Conservation (phyloP, 352 stramenopile genomes). For the Hyaloperonospora brassicae region DNA sequence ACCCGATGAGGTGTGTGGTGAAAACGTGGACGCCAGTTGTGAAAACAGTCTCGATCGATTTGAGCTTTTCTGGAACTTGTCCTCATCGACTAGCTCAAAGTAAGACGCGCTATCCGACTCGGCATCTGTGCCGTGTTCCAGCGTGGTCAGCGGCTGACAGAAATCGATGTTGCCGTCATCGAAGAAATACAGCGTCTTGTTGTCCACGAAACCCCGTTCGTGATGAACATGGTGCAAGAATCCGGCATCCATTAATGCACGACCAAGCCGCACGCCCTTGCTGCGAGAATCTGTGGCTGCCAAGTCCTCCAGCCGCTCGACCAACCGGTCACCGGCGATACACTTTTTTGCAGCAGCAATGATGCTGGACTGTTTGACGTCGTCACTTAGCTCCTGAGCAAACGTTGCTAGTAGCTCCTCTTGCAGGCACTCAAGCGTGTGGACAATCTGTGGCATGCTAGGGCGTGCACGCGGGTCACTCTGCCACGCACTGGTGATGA, state of each 20-base stretch:
- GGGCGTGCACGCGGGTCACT: constrained; percentile 40
- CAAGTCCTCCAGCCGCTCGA: constrained; percentile 34
- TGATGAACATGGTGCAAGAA: constrained; percentile 49
- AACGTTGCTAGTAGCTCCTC: constrained; percentile 47
- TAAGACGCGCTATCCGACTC: constrained; percentile 24
- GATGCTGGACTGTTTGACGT: constrained; percentile 22
- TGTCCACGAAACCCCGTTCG: constrained; percentile 28
- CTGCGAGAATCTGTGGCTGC: constrained; percentile 15
- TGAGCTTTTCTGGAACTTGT: not conserved
- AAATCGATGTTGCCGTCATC: constrained; percentile 37
- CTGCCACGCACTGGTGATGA: constrained; percentile 56
- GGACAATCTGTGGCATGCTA: constrained; percentile 39
- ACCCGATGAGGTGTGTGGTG: constrained; percentile 9
- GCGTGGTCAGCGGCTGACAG: constrained; percentile 34
- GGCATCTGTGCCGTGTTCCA: constrained; percentile 22
- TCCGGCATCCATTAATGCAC: constrained; percentile 51
- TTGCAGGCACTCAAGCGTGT: constrained; percentile 44
- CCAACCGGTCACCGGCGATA: constrained; percentile 24
- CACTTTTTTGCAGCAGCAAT: constrained; percentile 22
- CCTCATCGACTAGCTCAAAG: not conserved
- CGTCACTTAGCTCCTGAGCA: constrained; percentile 38
- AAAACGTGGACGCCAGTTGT: constrained; percentile 25
- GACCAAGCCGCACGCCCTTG: constrained; percentile 41
- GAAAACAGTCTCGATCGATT: constrained; percentile 20
- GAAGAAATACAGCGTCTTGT: constrained; percentile 40